These are phyloP conservation scores for Thraustotheca clavata DNA, from an alignment of 352 stramenopile species.

Conservation along the genomic window DNA sequence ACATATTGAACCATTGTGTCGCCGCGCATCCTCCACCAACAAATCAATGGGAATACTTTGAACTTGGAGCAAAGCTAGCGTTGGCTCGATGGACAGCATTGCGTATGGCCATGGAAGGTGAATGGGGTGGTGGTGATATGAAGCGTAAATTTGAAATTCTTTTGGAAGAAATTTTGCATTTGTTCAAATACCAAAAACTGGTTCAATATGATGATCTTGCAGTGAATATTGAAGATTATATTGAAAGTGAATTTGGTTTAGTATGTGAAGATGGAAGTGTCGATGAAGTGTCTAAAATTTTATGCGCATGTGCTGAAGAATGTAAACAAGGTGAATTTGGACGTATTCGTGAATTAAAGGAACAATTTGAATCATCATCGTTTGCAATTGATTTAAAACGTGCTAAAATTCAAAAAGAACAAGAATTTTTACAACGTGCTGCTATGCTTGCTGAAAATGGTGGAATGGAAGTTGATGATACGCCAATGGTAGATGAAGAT, in stretches of 20 bases:
- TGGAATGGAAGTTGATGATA: conserved; percentile 12
- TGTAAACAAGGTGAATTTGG: conserved; percentile 70
- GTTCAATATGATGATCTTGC: conserved; percentile 59
- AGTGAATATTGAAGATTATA: conserved; percentile 60
- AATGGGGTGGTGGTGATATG: conserved; percentile 76
- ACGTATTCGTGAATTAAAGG: conserved; percentile 56
- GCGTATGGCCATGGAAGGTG: conserved; percentile 74
- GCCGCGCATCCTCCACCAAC: conserved; percentile 3
- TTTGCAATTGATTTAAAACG: conserved; percentile 76
- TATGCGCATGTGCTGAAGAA: conserved; percentile 58
- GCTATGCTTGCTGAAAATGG: conserved; percentile 29
- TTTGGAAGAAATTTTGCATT: conserved; percentile 61
- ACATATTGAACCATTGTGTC: conserved; percentile 18
- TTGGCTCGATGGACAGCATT: conserved; percentile 73
- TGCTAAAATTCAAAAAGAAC: conserved; percentile 50
- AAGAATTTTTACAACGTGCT: conserved; percentile 15
- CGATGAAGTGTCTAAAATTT: conserved; percentile 54
- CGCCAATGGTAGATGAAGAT: conserved; percentile 51
- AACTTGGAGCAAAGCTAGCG: conserved; percentile 72
- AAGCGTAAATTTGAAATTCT: conserved; percentile 75
- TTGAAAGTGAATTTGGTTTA: conserved; percentile 66
- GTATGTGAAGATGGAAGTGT: conserved; percentile 72
- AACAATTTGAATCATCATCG: conserved; percentile 50
- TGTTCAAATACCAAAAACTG: conserved; percentile 74
- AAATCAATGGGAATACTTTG: conserved; percentile 70